phyloP scores from a whole-genome alignment of 768 basidiomycete genomes.

The Lanmaoa rubissima region DNA sequence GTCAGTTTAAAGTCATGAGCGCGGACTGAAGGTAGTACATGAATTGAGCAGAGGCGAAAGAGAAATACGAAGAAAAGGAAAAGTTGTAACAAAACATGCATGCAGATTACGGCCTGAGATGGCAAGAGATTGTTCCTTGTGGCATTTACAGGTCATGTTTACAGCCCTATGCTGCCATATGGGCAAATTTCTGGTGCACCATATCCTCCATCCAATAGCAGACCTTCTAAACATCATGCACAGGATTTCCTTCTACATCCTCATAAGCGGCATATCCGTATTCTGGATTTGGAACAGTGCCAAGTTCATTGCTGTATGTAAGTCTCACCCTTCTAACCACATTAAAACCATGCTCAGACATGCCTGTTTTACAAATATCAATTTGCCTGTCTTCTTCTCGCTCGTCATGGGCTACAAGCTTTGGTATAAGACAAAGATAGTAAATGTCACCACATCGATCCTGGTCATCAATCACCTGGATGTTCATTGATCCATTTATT shows the following conservation, averaged over 20 bases:
- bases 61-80: too few species aligned
- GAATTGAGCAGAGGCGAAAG: too few species aligned
- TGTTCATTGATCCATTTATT: not conserved
- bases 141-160: conserved; percentile 60
- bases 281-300: conserved; percentile 63
- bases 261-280: conserved; percentile 54
- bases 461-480: not conserved
- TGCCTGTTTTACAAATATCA: conserved; percentile 33
- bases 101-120: conserved; percentile 16
- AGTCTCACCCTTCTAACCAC: not conserved
- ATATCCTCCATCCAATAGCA: conserved; percentile 16
- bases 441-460: not conserved
- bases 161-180: conserved; percentile 69
- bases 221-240: not conserved
- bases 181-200: conserved; percentile 67
- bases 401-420: conserved; percentile 47
- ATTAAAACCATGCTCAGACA: not conserved
- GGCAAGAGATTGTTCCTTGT: conserved; percentile 51
- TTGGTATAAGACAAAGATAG: conserved; percentile 22
- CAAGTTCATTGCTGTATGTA: conserved; percentile 47
- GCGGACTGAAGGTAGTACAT: too few species aligned
- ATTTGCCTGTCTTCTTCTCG: conserved; percentile 39
- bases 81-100: too few species aligned
- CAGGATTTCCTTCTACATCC: conserved; percentile 48
- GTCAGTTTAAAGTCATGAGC: too few species aligned